phyloP scores from a whole-genome alignment of 495 filamentous ascomycete species.

The Evansstolkia leycettana region DNA sequence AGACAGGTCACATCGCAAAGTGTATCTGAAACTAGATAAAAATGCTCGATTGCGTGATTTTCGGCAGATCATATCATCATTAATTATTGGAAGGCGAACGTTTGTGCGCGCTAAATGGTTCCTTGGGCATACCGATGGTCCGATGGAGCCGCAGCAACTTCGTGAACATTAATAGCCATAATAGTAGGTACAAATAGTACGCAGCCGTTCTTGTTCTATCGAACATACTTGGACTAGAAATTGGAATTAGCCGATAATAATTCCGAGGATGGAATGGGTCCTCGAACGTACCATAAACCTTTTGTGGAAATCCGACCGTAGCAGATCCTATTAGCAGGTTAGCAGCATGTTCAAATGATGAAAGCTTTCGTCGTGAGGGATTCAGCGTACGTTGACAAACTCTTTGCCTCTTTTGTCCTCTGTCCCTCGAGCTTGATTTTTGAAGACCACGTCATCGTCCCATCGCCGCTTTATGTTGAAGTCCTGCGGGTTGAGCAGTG shows the following conservation, averaged over 20 bases:
- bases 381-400: conserved; percentile 88
- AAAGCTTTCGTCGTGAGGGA: background rate
- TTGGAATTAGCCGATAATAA: conserved; percentile 18
- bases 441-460: conserved; percentile 99
- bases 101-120: too few relatives aligned
- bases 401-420: conserved; percentile 90
- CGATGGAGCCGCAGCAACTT: too few relatives aligned
- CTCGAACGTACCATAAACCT: conserved; percentile 82
- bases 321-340: conserved; percentile 80
- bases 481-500: conserved; percentile 61
- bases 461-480: conserved; percentile 49
- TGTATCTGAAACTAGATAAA: too few relatives aligned
- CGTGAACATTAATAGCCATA: too few relatives aligned
- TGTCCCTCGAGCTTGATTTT: conserved; percentile 92
- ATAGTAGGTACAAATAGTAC: too few relatives aligned
- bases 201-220: too few relatives aligned
- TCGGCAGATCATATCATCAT: too few relatives aligned
- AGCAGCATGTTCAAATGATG: conserved; percentile 11
- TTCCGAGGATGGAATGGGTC: background rate
- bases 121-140: too few relatives aligned
- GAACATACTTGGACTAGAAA: conserved; percentile 54
- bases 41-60: too few relatives aligned
- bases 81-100: too few relatives aligned
- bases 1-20: too few relatives aligned
- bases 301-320: conserved; percentile 95